phyloP scores from a whole-genome alignment of 2,329 filamentous ascomycete species.

The Immersiporthe knoxdaviesiana region DNA sequence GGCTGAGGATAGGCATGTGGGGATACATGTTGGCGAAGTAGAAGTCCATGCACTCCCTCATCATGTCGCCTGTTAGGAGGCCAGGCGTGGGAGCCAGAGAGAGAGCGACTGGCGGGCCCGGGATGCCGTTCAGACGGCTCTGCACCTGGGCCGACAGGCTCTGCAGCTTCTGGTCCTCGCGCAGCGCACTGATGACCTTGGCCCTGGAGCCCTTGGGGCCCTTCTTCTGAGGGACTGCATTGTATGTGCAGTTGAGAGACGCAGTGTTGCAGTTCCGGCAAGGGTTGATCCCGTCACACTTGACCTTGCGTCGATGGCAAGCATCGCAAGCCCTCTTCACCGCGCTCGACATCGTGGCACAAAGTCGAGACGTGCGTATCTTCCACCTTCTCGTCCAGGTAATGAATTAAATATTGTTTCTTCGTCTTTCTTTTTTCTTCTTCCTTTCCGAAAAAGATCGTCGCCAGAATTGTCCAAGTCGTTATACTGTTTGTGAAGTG shows the following conservation, averaged over 20 bases:
- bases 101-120: slow-evolving; percentile 51
- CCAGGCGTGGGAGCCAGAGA: slow-evolving; percentile 60
- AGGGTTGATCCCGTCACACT: slow-evolving; percentile 71
- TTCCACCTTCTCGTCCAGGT: background rate
- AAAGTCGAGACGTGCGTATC: background rate
- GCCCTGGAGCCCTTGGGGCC: slow-evolving; percentile 75
- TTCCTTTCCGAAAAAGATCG: background rate
- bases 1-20: slow-evolving; percentile 65
- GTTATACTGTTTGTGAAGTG: background rate
- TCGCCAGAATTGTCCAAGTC: background rate
- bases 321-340: slow-evolving; percentile 71
- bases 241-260: slow-evolving; percentile 72
- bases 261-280: slow-evolving; percentile 73
- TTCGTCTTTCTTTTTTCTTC: background rate
- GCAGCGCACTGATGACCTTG: slow-evolving; percentile 75
- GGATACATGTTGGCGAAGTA: slow-evolving; percentile 71
- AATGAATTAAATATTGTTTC: background rate
- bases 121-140: slow-evolving; percentile 60
- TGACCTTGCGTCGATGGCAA: slow-evolving; percentile 75
- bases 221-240: slow-evolving; percentile 76
- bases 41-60: slow-evolving; percentile 69
- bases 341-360: slow-evolving; percentile 51
- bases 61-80: slow-evolving; percentile 62
- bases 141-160: slow-evolving; percentile 66
- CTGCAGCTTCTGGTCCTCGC: slow-evolving; percentile 69